phyloP scores from a whole-genome alignment of 352 stramenopile species.

The Saprolegnia parasitica region DNA sequence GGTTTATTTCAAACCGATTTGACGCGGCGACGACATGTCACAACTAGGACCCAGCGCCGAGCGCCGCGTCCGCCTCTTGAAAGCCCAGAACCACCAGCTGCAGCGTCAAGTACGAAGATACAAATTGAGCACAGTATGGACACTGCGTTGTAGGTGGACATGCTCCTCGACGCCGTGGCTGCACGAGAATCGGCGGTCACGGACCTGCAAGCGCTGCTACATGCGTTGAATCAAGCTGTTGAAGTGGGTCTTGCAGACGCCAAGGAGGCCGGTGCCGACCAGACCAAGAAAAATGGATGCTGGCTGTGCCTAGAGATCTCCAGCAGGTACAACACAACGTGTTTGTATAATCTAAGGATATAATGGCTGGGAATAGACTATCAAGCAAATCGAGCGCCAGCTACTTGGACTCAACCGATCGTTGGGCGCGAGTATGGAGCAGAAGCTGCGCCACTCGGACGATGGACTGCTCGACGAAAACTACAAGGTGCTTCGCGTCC shows the following conservation, averaged over 20 bases:
- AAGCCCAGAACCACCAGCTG: constrained; percentile 13
- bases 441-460: neutral
- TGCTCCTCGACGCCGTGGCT: constrained; percentile 1
- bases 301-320: constrained; percentile 1
- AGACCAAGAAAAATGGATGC: constrained; percentile 8
- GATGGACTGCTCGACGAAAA: neutral
- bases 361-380: neutral
- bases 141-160: neutral
- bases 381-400: neutral
- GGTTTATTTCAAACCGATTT: neutral
- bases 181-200: neutral
- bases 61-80: neutral
- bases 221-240: neutral
- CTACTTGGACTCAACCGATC: neutral
- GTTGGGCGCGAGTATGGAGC: neutral
- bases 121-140: neutral
- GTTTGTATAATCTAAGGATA: neutral
- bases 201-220: neutral
- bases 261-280: constrained; percentile 11
- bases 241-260: neutral
- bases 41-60: neutral
- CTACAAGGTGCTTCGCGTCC: neutral
- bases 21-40: neutral
- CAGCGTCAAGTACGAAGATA: neutral
- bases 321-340: neutral